These are phyloP conservation scores for Pseudogymnoascus pannorum DNA, from an alignment of 2,329 filamentous ascomycete species.

Conservation along the genomic window DNA sequence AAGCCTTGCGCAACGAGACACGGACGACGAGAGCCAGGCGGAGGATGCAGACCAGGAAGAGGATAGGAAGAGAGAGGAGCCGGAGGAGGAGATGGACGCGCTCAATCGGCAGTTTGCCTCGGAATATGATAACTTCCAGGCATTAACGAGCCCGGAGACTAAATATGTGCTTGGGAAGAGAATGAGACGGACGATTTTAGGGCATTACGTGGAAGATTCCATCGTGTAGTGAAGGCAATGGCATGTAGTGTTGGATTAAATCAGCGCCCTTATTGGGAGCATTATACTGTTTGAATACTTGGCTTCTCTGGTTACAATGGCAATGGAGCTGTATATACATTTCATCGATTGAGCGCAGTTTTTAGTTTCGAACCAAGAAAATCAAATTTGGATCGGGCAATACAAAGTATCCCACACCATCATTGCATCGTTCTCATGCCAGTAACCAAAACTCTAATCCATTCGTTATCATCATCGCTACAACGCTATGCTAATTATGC, in stretches of 20 bases:
- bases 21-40: constrained; percentile 11
- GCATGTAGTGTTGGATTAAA: not conserved
- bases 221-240: not conserved
- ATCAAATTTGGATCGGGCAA: not conserved
- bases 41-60: constrained; percentile 14
- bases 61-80: constrained; percentile 16
- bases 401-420: not conserved
- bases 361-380: not conserved
- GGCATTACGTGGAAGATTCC: not conserved
- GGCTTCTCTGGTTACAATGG: not conserved
- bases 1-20: constrained; percentile 7
- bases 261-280: not conserved
- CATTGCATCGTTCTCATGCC: not conserved
- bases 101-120: constrained; percentile 17
- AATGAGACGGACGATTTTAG: constrained; percentile 15
- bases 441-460: constrained; percentile 3
- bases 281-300: not conserved
- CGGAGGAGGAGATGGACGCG: constrained; percentile 15
- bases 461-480: constrained; percentile 4
- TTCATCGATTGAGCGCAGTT: not conserved
- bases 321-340: not conserved
- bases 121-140: constrained; percentile 27
- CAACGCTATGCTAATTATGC: constrained; percentile 8
- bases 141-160: constrained; percentile 20
- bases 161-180: constrained; percentile 22